Percentiles rank a stretch among this genome's conserved stretches.
phyloP scores from a whole-genome alignment of 345 rosid genomes.

The Euphorbia tirucalli region DNA sequence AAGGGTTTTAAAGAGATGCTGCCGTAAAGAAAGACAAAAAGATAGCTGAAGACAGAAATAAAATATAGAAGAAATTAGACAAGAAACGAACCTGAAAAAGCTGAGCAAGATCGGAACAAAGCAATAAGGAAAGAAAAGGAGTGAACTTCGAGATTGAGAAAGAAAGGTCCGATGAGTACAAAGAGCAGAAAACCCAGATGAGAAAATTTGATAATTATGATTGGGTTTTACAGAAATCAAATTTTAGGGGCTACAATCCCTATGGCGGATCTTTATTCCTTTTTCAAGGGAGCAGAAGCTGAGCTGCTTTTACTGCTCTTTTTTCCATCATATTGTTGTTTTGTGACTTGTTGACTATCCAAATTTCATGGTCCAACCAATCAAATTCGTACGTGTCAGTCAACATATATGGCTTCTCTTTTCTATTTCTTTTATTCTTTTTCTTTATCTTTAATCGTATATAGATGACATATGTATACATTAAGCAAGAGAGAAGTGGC shows the following conservation, averaged over 20 bases:
- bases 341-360: not conserved
- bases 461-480: no score
- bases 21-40: not conserved
- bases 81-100: not conserved
- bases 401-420: not conserved
- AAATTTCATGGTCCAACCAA: not conserved
- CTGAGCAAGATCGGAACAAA: conserved; percentile 7
- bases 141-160: not conserved
- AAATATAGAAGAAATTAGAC: not conserved
- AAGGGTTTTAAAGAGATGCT: not conserved
- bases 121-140: not conserved
- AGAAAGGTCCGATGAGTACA: not conserved
- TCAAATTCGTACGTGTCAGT: not conserved
- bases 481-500: no score
- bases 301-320: not conserved
- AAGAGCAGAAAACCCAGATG: not conserved
- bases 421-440: not conserved
- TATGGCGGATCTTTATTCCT: not conserved
- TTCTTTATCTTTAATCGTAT: not conserved
- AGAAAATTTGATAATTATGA: not conserved
- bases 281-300: not conserved
- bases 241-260: not conserved
- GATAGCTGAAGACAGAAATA: not conserved
- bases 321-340: not conserved
- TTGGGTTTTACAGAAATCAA: not conserved